Evolutionary conservation across 2,329 filamentous ascomycete genomes (phyloP).

Genomic region (Helotiales sp.): DNA sequence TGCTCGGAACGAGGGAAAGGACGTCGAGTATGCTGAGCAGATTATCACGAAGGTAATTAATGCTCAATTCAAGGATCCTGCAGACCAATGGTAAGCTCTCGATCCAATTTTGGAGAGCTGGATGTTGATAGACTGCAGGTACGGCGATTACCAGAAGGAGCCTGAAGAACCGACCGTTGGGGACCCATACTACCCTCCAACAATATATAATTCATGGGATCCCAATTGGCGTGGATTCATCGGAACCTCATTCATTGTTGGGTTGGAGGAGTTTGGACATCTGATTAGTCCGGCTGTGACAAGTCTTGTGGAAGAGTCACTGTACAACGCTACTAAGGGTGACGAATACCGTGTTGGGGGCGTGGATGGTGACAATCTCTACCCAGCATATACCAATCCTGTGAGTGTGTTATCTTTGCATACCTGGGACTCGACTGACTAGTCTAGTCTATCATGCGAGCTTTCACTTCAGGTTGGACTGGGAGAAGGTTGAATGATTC

Average conservation of each 20-base stretch:
- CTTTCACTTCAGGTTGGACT: constrained; percentile 59
- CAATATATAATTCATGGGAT: constrained; percentile 59
- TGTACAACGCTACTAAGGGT: constrained; percentile 56
- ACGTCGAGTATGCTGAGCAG: constrained; percentile 50
- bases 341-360: constrained; percentile 63
- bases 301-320: constrained; percentile 47
- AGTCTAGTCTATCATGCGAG: constrained; percentile 54
- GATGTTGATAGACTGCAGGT: constrained; percentile 31
- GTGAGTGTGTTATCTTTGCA: constrained; percentile 27
- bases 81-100: constrained; percentile 52
- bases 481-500: constrained; percentile 52
- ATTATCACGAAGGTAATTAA: constrained; percentile 55
- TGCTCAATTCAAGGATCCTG: constrained; percentile 51
- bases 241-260: constrained; percentile 57
- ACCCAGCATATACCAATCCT: constrained; percentile 61
- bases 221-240: constrained; percentile 66
- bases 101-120: neutral
- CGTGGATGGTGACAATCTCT: constrained; percentile 60
- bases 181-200: constrained; percentile 46
- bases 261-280: constrained; percentile 56
- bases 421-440: constrained; percentile 5
- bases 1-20: constrained; percentile 51
- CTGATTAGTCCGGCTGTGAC: constrained; percentile 43
- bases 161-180: constrained; percentile 60
- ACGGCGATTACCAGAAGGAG: constrained; percentile 52